Evolutionary conservation across 2,329 filamentous ascomycete genomes (phyloP).

Genomic region (Arthrobotrys megalospora): DNA sequence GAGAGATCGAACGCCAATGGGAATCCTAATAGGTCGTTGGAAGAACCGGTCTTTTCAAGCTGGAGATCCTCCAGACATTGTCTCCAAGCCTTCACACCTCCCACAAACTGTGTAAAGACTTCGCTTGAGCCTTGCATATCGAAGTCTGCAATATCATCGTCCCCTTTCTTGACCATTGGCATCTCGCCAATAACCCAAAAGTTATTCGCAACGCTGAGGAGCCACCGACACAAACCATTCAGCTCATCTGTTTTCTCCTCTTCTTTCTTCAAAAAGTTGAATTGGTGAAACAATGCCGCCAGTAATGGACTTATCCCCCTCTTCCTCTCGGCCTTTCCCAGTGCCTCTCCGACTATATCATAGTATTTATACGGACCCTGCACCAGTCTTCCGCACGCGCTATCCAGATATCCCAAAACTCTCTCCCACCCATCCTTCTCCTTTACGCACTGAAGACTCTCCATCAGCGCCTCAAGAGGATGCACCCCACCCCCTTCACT

Average conservation of each 20-base stretch:
- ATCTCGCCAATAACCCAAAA: constrained; percentile 49
- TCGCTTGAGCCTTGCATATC: constrained; percentile 1
- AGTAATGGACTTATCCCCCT: constrained; percentile 30
- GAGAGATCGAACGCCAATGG: constrained; percentile 26
- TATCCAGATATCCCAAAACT: constrained; percentile 54
- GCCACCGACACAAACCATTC: constrained; percentile 32
- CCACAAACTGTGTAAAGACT: constrained; percentile 36
- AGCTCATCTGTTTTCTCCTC: constrained; percentile 22
- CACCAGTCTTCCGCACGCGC: constrained; percentile 45
- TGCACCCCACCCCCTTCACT: background rate
- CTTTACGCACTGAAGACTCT: constrained; percentile 43
- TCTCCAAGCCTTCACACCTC: constrained; percentile 41
- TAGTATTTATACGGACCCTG: constrained; percentile 57
- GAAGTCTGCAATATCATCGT: background rate
- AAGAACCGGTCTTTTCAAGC: constrained; percentile 9
- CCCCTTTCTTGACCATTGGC: constrained; percentile 4
- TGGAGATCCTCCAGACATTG: constrained; percentile 26
- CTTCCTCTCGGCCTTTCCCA: background rate
- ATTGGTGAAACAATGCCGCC: constrained; percentile 53
- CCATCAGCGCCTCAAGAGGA: constrained; percentile 49
- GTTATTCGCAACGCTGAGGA: constrained; percentile 42
- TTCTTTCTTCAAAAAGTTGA: constrained; percentile 52
- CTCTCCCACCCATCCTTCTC: constrained; percentile 30
- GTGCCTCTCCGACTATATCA: constrained; percentile 50
- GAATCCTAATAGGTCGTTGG: constrained; percentile 10